These are phyloP conservation scores for Penicillium janthinellum DNA, from an alignment of 2,329 filamentous ascomycete species.

Conservation along the genomic window DNA sequence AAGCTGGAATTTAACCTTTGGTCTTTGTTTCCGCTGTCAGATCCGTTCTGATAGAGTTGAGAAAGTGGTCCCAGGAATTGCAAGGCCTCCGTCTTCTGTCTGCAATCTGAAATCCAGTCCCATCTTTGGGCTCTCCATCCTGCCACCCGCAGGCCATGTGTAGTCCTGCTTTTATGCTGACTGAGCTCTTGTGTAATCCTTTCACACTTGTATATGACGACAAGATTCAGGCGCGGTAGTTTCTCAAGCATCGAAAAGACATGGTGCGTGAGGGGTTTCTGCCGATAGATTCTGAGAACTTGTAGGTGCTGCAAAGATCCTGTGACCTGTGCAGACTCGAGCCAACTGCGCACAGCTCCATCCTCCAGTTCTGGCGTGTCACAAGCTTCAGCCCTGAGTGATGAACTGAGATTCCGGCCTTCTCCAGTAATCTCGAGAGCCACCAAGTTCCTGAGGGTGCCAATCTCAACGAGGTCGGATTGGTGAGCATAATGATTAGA, in stretches of 20 bases:
- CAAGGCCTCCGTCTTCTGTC: not conserved
- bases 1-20: not conserved
- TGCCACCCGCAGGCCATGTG: not conserved
- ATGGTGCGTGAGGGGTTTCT: conserved; percentile 34
- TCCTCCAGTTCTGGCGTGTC: conserved; percentile 32
- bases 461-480: conserved; percentile 42
- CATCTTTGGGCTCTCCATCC: conserved; percentile 13
- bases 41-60: not conserved
- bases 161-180: not conserved
- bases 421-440: conserved; percentile 37
- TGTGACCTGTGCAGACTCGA: conserved; percentile 36
- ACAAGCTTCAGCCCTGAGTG: not conserved
- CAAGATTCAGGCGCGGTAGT: conserved; percentile 40
- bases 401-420: not conserved
- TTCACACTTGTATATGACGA: conserved; percentile 39
- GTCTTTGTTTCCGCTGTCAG: too few species aligned
- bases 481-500: conserved; percentile 33
- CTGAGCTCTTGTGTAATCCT: conserved; percentile 22
- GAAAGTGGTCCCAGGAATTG: not conserved
- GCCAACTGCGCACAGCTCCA: conserved; percentile 46
- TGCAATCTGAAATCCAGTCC: not conserved
- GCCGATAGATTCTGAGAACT: conserved; percentile 38
- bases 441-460: conserved; percentile 43
- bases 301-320: conserved; percentile 43
- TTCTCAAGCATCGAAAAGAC: conserved; percentile 37